Base-by-base conservation (phyloP, 805 yeast species). In the Lachancea thermotolerans region DNA sequence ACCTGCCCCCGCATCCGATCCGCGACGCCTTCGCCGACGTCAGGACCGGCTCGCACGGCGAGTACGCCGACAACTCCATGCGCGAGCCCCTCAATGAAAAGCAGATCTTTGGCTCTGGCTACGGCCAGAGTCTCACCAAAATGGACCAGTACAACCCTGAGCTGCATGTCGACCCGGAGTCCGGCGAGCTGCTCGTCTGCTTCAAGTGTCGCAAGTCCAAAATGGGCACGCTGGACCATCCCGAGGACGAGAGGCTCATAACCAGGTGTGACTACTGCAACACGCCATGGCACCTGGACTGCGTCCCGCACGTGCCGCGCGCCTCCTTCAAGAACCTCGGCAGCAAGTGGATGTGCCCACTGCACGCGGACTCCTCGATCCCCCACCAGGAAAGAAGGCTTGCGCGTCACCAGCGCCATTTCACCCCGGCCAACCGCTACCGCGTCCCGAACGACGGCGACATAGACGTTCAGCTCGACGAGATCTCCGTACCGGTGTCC, bases 301-400 rank as follows among this genome's bases (percentile, higher is more conserved):
- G 98, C 63, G 64, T 90, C 12, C 65, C 65, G 12, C 71, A 75
- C 42, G 85, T 86, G 1, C 95, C 96, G 1, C 67, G 87, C 53
- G 73, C 86, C 12, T 71, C 82, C 5, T 77, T 82, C 15, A 86
- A 87, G 55, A 79, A 82, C 35, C 60, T 85, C 37, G 95, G 93
- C 1, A 71, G 72, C 37, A 85, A 82, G 62, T 91, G 96, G 98
- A 81, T 78, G 67, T 93, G 96, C 64, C 98, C 96, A 2, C 82
- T 85, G 53, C 97, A 88, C 66, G 77, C 79, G 16, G 84, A 75
- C 39, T 69, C 65, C 35, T 62, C 77, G 17, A 50, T 72, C n/a
- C 71, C 71, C 28, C 53, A 41, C 18, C 37, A 50, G 10, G 45
- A 70, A 11, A 66, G 72, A 45, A 66, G 88, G 42, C 69, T 73